Percentiles rank a stretch among this genome's conserved stretches.
Evolutionary conservation across 1,284 basidiomycete genomes (phyloP).

Genomic region (Phylloboletellus chloephorus): DNA sequence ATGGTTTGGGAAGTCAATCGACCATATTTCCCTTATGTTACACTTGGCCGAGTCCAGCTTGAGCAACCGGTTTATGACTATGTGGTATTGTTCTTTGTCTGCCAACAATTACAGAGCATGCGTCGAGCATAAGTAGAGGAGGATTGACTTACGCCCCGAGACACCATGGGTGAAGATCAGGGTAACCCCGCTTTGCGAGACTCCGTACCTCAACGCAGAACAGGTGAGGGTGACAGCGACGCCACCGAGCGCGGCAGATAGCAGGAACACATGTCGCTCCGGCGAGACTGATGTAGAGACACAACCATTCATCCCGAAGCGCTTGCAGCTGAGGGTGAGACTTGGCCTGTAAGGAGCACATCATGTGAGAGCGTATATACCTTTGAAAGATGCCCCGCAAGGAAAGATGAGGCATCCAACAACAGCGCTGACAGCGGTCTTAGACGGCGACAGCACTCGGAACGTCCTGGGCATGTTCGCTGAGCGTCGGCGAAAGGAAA

Average conservation of each 20-base stretch:
- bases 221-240: constrained; percentile 16
- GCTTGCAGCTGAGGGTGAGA: not conserved
- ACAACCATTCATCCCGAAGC: constrained; percentile 10
- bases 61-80: constrained; percentile 39
- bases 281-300: constrained; percentile 7
- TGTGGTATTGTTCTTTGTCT: constrained; percentile 55
- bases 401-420: too few species aligned
- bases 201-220: constrained; percentile 23
- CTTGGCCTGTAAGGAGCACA: too few species aligned
- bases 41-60: constrained; percentile 24
- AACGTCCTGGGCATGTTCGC: too few species aligned
- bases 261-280: constrained; percentile 19
- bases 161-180: constrained; percentile 26
- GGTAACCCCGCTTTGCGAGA: constrained; percentile 25
- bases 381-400: too few species aligned
- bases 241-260: constrained; percentile 16
- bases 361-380: too few species aligned
- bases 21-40: constrained; percentile 47
- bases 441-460: too few species aligned
- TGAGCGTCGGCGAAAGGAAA: constrained; percentile 1
- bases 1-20: constrained; percentile 49
- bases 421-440: too few species aligned
- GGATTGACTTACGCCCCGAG: constrained; percentile 22
- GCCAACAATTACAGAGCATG: too few species aligned
- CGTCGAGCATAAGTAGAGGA: not conserved